These are phyloP conservation scores for Camellia sinensis DNA, from an alignment of 148 eudicot genomes.

Conservation along the genomic window DNA sequence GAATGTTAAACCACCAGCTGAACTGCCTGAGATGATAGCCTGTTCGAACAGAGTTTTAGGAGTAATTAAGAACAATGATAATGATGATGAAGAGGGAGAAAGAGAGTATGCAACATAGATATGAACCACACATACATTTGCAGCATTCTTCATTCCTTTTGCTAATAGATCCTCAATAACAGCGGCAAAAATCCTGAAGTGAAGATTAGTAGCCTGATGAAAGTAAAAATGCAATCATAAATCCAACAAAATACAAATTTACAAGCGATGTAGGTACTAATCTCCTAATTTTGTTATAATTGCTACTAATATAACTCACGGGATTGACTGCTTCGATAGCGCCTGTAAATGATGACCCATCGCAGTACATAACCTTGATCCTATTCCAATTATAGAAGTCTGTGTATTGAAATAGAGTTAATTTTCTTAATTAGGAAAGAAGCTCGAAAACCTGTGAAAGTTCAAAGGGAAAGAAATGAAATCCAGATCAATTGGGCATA, in stretches of 20 bases:
- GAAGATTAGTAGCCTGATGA: constrained; percentile 60
- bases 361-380: constrained; percentile 88
- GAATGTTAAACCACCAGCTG: constrained; percentile 94
- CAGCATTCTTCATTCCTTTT: constrained; percentile 76
- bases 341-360: constrained; percentile 94
- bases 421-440: not conserved
- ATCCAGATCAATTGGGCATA: constrained; percentile 9
- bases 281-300: not conserved
- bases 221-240: constrained; percentile 2
- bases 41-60: constrained; percentile 24
- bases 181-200: constrained; percentile 75
- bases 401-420: constrained; percentile 23
- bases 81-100: not conserved
- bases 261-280: not conserved
- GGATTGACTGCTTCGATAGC: constrained; percentile 78
- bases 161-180: constrained; percentile 75
- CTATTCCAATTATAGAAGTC: constrained; percentile 95
- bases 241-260: not conserved
- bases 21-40: constrained; percentile 89
- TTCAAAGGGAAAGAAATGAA: not conserved
- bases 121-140: constrained; percentile 52
- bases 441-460: not conserved
- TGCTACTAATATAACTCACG: constrained; percentile 35
- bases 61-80: constrained; percentile 7
- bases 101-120: not conserved